Evolutionary conservation across 805 yeast genomes (phyloP).

Genomic region (Metschnikowia sp.): DNA sequence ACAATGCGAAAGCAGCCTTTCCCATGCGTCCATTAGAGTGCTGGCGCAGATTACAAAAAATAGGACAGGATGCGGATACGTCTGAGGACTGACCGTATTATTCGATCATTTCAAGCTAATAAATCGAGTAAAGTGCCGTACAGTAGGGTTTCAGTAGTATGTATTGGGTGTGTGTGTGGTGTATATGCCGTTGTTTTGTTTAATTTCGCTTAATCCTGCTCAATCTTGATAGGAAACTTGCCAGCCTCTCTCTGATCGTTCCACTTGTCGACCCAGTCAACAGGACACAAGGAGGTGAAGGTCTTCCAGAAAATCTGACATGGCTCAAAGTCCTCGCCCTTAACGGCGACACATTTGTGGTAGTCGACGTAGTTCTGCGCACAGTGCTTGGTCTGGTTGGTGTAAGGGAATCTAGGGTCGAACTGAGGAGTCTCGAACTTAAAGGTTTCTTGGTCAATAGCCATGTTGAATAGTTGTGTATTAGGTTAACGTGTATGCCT

Average conservation of each 20-base stretch:
- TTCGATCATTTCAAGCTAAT: too few species aligned
- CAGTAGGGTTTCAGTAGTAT: neutral
- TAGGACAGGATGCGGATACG: neutral
- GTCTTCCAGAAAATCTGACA: conserved; percentile 93
- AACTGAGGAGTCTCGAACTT: conserved; percentile 42
- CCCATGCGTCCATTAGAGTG: too few species aligned
- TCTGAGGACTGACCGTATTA: too few species aligned
- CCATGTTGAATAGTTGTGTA: conserved; percentile 23
- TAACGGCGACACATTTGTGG: conserved; percentile 93
- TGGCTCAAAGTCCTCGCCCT: conserved; percentile 98
- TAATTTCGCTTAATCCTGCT: conserved; percentile 11
- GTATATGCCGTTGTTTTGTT: neutral
- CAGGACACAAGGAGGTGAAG: conserved; percentile 81
- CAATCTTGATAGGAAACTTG: conserved; percentile 42
- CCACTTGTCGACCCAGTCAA: conserved; percentile 84
- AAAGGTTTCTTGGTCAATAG: conserved; percentile 37
- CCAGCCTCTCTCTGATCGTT: conserved; percentile 74
- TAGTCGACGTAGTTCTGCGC: conserved; percentile 97
- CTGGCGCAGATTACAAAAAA: too few species aligned
- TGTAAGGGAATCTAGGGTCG: conserved; percentile 68
- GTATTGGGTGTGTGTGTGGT: neutral
- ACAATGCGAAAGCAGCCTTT: too few species aligned
- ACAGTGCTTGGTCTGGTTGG: conserved; percentile 97
- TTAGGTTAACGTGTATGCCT: neutral
- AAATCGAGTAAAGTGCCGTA: neutral